phyloP scores from a whole-genome alignment of 1,284 basidiomycete genomes.

The Rhodotorula glutinis region DNA sequence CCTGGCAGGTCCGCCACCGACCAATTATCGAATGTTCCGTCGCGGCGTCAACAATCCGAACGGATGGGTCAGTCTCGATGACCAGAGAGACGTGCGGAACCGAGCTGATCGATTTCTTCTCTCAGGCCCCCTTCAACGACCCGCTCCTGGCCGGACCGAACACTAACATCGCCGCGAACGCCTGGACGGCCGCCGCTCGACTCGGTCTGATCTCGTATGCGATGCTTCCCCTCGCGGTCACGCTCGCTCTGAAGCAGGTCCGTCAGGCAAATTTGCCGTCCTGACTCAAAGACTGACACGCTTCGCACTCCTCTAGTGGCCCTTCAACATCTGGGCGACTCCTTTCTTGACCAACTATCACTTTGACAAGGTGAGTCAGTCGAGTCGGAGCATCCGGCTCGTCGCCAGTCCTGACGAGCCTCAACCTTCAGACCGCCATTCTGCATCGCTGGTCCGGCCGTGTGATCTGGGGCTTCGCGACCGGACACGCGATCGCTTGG shows the following conservation, averaged over 20 bases:
- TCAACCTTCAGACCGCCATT: constrained; percentile 30
- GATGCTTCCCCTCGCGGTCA: constrained; percentile 68
- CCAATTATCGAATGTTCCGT: constrained; percentile 19
- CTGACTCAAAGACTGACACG: not conserved
- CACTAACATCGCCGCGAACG: constrained; percentile 66
- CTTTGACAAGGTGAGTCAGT: constrained; percentile 69
- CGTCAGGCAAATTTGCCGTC: not conserved
- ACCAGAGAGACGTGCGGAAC: not conserved
- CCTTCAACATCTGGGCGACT: constrained; percentile 74
- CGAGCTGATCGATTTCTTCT: not conserved
- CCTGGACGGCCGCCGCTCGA: constrained; percentile 72
- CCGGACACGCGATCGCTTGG: constrained; percentile 71
- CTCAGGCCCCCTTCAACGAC: constrained; percentile 38
- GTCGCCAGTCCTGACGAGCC: constrained; percentile 13
- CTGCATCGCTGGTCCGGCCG: constrained; percentile 51
- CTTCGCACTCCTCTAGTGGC: constrained; percentile 53
- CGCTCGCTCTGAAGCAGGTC: constrained; percentile 68
- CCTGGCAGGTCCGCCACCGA: constrained; percentile 15
- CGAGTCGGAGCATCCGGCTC: not conserved
- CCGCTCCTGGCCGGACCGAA: constrained; percentile 49
- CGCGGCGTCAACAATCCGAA: constrained; percentile 33
- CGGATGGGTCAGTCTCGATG: constrained; percentile 17
- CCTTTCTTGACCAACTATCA: constrained; percentile 65
- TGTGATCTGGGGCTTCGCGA: constrained; percentile 67
- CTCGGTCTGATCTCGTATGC: constrained; percentile 75